Percentiles rank a stretch among this genome's conserved stretches.
Evolutionary conservation across 192 early-diverging fungal species (phyloP).

Genomic region (Mortierella antarctica): DNA sequence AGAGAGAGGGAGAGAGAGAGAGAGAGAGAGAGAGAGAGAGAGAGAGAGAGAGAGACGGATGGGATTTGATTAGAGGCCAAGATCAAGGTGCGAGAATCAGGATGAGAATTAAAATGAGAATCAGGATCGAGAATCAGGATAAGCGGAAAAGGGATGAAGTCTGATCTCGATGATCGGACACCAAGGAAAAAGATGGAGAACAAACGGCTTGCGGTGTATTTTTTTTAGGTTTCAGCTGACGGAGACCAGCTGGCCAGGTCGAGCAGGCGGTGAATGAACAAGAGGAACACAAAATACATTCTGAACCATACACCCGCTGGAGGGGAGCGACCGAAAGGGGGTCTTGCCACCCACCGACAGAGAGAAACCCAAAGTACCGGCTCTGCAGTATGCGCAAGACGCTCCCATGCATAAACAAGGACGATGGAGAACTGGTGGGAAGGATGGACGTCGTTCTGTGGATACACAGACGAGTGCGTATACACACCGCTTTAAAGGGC

Average conservation of each 20-base stretch:
- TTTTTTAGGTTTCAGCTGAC: slow-evolving; percentile 21
- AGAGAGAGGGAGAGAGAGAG: too few relatives aligned
- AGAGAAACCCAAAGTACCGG: too few relatives aligned
- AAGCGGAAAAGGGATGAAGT: background rate
- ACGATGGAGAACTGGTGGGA: too few relatives aligned
- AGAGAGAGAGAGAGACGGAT: background rate
- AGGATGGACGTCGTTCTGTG: too few relatives aligned
- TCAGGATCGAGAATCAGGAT: background rate
- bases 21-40: background rate
- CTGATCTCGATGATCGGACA: background rate
- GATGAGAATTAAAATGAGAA: too few relatives aligned
- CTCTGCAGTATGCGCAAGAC: too few relatives aligned
- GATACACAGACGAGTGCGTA: too few relatives aligned
- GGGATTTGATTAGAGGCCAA: background rate
- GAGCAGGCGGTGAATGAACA: background rate
- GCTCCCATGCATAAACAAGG: too few relatives aligned
- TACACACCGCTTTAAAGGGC: too few relatives aligned
- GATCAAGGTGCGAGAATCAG: background rate
- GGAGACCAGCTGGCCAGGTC: background rate
- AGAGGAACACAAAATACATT: background rate
- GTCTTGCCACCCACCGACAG: too few relatives aligned
- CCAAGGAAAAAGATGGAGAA: background rate
- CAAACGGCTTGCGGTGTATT: background rate
- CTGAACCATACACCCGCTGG: too few relatives aligned
- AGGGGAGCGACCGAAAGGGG: too few relatives aligned